Percentiles rank a stretch among this genome's conserved stretches.
phyloP scores from a whole-genome alignment of 2,329 filamentous ascomycete genomes.

The Aureobasidium pullulans region DNA sequence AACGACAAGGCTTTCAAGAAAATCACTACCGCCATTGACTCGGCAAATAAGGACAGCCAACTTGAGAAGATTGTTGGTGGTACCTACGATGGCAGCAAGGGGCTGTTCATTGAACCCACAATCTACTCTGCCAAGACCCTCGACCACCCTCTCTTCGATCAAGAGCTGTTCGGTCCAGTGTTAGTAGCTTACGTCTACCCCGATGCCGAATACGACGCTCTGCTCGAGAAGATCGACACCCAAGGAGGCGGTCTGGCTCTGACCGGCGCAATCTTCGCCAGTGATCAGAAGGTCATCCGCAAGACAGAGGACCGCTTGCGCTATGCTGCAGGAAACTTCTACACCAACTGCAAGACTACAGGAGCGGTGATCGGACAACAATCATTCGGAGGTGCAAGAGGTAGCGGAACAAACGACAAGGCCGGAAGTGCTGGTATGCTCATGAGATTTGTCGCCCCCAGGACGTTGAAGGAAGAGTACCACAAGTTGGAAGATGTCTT shows the following conservation, averaged over 20 bases:
- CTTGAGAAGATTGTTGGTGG: slow-evolving; percentile 41
- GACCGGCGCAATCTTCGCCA: slow-evolving; percentile 45
- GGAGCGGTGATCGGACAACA: slow-evolving; percentile 51
- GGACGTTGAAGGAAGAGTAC: not conserved
- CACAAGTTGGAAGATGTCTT: not conserved
- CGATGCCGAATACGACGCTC: slow-evolving; percentile 33
- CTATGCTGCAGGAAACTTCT: slow-evolving; percentile 51
- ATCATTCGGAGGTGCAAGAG: slow-evolving; percentile 47
- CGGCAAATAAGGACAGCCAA: slow-evolving; percentile 35
- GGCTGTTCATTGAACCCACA: slow-evolving; percentile 37
- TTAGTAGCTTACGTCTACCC: slow-evolving; percentile 43
- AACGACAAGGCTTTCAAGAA: slow-evolving; percentile 41
- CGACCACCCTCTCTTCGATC: slow-evolving; percentile 38
- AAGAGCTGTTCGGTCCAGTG: slow-evolving; percentile 45
- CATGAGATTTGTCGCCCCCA: not conserved
- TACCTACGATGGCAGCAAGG: slow-evolving; percentile 30
- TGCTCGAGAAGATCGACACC: slow-evolving; percentile 34
- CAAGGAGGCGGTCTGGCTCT: slow-evolving; percentile 40
- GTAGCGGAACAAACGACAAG: slow-evolving; percentile 51
- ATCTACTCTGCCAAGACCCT: slow-evolving; percentile 38
- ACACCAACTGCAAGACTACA: slow-evolving; percentile 53
- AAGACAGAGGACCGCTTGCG: slow-evolving; percentile 46
- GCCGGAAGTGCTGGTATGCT: slow-evolving; percentile 34
- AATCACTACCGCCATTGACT: slow-evolving; percentile 39
- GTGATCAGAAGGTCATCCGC: slow-evolving; percentile 41